phyloP scores from a whole-genome alignment of 164 flowering plant species.

The Vitis labrusca region DNA sequence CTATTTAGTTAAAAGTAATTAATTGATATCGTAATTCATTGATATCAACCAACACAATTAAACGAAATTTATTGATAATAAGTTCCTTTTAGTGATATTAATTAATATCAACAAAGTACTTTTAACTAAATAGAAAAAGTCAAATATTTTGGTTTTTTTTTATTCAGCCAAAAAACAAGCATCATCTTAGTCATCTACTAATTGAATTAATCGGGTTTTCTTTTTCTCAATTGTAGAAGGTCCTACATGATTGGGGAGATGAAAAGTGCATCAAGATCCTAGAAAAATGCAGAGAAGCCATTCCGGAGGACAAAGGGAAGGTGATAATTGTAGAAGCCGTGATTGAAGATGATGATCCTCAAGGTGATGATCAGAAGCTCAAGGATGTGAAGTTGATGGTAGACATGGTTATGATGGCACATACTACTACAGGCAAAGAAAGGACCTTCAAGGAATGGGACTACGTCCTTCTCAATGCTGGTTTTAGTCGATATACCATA shows the following conservation, averaged over 20 bases:
- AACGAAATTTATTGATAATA: too few relatives aligned
- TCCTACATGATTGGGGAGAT: conserved; percentile 76
- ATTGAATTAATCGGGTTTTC: too few relatives aligned
- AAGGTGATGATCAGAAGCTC: conserved; percentile 19
- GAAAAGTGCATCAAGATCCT: conserved; percentile 59
- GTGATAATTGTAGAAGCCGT: conserved; percentile 64
- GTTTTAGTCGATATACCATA: conserved; percentile 36
- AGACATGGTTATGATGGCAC: conserved; percentile 71
- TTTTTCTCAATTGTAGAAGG: conserved; percentile 35
- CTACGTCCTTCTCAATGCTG: conserved; percentile 37
- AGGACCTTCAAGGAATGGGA: conserved; percentile 57
- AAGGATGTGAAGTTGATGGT: conserved; percentile 36
- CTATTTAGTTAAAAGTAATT: too few relatives aligned
- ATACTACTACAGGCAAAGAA: conserved; percentile 53
- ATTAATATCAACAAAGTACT: too few relatives aligned
- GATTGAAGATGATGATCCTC: conserved; percentile 25
- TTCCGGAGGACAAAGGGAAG: conserved; percentile 47
- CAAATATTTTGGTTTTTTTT: too few relatives aligned
- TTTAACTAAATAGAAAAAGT: too few relatives aligned
- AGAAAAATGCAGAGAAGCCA: conserved; percentile 51
- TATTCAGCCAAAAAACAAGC: too few relatives aligned
- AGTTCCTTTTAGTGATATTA: too few relatives aligned
- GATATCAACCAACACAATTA: too few relatives aligned
- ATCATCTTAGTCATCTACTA: too few relatives aligned
- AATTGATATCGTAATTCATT: too few relatives aligned